Base-by-base conservation (phyloP, 495 filamentous ascomycete genomes). In the Xylaria intraflava region DNA sequence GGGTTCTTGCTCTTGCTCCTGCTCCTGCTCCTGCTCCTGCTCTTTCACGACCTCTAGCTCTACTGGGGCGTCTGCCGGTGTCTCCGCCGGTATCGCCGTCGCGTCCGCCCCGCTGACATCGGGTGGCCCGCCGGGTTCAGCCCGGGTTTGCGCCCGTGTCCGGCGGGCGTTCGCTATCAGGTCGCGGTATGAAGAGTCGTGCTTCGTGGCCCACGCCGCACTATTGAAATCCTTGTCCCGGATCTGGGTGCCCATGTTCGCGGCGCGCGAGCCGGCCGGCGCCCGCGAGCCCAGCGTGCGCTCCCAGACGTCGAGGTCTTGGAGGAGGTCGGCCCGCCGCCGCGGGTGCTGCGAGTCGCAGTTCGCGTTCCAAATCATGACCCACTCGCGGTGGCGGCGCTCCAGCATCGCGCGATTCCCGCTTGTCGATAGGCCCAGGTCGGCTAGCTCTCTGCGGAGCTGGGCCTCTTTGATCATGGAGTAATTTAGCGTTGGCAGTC, bases 301-400 rank as follows among this genome's bases (percentile, higher is more conserved):
- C 61, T 98, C 93, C 91, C 93, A 96, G 2, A 78, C 61, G 22
- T 90, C 85, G 16, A 98, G 63, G 50, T 96, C 92, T 6, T 77
- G 78, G 26, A 93, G 64, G 6, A 98, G 62, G 43, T 92, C 84
- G 3, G 72, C 65, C 58, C 88, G 89, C 5, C 75, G 69, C 61
- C 86, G 85, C 1, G 88, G 89, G 3, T 68, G 71, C 49, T 76
- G 79, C 2, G 89, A 85, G 66, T 99, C 93, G 68, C 89, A 92
- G 58, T 97, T 97, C 12, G 94, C 89, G 65, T 99, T 99, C 85
- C 89, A 96, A 23, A 97, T 65, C 39, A 91, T 96, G 58, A 92
- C 76, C 90, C 90, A 99, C 70, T 99, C 93, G 1, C 79, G 87
- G 58, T 97, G 90, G 52, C 93, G 79, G 58, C 77, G 79, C 62